Evolutionary conservation across 257 asterid genomes (phyloP), one percentile per base, ranked within the genome.

Genomic region (Haberlea rhodopensis): DNA sequence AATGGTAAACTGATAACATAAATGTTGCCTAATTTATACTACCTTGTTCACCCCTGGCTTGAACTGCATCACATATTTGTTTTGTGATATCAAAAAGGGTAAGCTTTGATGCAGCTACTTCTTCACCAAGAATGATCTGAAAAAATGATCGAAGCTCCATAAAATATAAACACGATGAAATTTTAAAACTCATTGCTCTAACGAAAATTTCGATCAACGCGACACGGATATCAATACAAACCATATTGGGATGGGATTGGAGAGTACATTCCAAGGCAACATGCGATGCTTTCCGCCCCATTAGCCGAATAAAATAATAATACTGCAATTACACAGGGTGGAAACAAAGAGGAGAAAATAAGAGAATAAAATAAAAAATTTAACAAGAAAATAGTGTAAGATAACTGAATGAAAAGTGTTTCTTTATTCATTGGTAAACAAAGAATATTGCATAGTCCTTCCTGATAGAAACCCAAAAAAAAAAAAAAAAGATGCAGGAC

Each of bases 241-340:
- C 99, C 99, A 94, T 87, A 79, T 94, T 94, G 70, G 99, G 96
- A 75, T 94, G 97, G 1, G 99, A 90, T 60, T 94, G 99, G 45
- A 94, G 97, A 27, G 97, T 83, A 80, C 99, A 94, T 60, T 94
- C 99, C 81, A 94, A 53, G 37, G 99, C 96, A 80, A 92, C 97
- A 68, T 92, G 99, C 58, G 99, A 92, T 68, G 97, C 96, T 82
- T 89, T 92, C 62, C 99, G 81, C 49, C 99, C 99, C 99, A 89
- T 92, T 76, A 92, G 96, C 60, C 96, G 85, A 73, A 92, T 84
- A 69, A 92, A 92, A 60, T 92, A 92, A 73, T 92, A 92, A 84
- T 92, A 92, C 99, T 89, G 90, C 77, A 80, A 73, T 57, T 40
- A 60, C 54, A 69, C 57, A 78, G 54, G 34, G 57, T 62, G 46